Evolutionary conservation across 345 rosid species (phyloP).

Genomic region (Brassica incana): DNA sequence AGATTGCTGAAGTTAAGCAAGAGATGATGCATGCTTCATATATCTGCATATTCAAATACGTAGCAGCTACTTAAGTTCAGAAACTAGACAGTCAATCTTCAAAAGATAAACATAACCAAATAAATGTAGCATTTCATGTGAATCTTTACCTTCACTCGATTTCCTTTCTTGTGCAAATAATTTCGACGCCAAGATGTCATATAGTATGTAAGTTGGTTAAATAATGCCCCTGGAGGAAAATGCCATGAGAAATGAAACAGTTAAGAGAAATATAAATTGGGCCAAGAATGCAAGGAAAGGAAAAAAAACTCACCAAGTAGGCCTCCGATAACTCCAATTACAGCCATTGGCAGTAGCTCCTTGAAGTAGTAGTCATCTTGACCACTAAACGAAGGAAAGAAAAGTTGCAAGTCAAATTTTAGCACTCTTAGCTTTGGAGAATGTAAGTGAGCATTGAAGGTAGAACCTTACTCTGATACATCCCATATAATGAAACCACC

Average conservation of each 20-base stretch:
- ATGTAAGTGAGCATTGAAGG: conserved; percentile 27
- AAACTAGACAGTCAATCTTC: conserved; percentile 7
- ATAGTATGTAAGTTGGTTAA: conserved; percentile 87
- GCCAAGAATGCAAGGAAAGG: conserved; percentile 10
- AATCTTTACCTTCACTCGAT: conserved; percentile 66
- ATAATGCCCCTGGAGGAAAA: conserved; percentile 70
- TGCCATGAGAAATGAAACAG: conserved; percentile 14
- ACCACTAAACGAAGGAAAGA: conserved; percentile 53
- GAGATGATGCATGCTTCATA: conserved; percentile 97
- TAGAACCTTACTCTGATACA: conserved; percentile 74
- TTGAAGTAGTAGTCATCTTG: conserved; percentile 93
- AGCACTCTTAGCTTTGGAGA: background rate
- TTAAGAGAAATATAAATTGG: conserved; percentile 20
- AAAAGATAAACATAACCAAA: conserved; percentile 11
- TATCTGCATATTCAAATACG: conserved; percentile 53
- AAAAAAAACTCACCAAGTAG: conserved; percentile 61
- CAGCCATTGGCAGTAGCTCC: conserved; percentile 95
- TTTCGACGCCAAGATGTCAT: conserved; percentile 85
- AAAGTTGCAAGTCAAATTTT: conserved; percentile 16
- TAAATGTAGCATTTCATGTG: background rate
- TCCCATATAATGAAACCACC: conserved; percentile 99
- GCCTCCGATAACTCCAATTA: conserved; percentile 94
- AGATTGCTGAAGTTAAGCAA: conserved; percentile 74
- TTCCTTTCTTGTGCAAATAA: conserved; percentile 84
- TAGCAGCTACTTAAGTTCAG: conserved; percentile 1